Evolutionary conservation across 148 eudicot species (phyloP), one percentile per base, ranked within the genome.

Genomic region (Chenopodium quinoa): DNA sequence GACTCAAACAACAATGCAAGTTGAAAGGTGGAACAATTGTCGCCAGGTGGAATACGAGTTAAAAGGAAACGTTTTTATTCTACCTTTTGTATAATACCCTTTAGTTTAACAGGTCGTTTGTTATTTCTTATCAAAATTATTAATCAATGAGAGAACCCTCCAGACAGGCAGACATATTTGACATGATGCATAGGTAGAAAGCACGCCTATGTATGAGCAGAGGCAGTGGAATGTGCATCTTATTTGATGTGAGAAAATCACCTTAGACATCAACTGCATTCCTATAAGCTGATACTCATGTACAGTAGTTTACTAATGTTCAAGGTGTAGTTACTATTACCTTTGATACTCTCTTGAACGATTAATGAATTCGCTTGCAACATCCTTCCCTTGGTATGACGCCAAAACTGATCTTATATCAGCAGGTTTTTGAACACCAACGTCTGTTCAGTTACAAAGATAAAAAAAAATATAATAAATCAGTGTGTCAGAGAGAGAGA

Each of bases 361-460:
- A 82, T 80, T 88, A 82, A 93, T 88, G 85, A 93, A 93, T 87
- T 93, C 97, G 83, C 82, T 89, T 32, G 93, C 85, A 66, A 93
- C 90, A 85, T 93, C 95, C 68, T 48, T 90, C 16, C 95, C 97
- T 48, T 90, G 77, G 78, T 89, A 93, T 44, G 92, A 88, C 65
- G 91, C 89, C 68, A 93, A 84, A 76, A 89, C 93, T 75, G 89
- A 66, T 82, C 91, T 88, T 20, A 91, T 86, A 81, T 93, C 97
- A 79, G 89, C 86, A 64, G 92, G 95, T 71, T 82, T 87, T 44
- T 80, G 72, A 47, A 72, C 54, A 72, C 89, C 97, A 81, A 91
- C 90, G 86, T 77, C 97, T 93, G 90, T 85, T 84, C 17, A 71
- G 44, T 58, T 71, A 76, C 58, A 72, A 68, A 83, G 9, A 70